Conservation (phyloP, 768 basidiomycete genomes). For the Mycena chlorophos region DNA sequence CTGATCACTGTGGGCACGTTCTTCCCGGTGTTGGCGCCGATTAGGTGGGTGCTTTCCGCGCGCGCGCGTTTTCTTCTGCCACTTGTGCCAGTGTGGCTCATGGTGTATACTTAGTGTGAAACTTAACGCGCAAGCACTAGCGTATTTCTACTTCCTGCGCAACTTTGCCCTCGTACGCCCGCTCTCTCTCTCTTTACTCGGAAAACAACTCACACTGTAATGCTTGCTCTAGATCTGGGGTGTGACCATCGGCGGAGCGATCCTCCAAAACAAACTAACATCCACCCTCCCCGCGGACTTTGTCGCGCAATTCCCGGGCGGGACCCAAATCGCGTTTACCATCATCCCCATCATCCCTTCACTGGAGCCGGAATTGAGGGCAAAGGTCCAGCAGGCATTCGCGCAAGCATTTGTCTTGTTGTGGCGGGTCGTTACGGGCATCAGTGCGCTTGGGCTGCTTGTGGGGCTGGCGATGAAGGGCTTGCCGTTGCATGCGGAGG, state of each 20-base stretch:
- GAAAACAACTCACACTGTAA: neutral
- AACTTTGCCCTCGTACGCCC: slow-evolving; percentile 28
- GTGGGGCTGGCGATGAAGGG: neutral
- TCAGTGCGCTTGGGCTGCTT: neutral
- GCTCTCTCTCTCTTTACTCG: neutral
- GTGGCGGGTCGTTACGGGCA: neutral
- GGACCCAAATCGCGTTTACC: neutral
- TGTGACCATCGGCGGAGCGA: slow-evolving; percentile 9
- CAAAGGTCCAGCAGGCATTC: slow-evolving; percentile 23
- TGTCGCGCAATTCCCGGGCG: neutral
- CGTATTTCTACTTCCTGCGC: slow-evolving; percentile 42
- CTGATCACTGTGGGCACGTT: slow-evolving; percentile 25
- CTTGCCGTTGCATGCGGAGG: neutral
- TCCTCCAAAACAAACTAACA: slow-evolving; percentile 6
- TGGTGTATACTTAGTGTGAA: no score
- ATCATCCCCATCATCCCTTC: neutral
- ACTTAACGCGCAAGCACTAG: slow-evolving; percentile 44
- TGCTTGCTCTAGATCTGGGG: slow-evolving; percentile 1
- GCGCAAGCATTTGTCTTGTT: neutral
- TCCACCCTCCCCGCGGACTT: neutral
- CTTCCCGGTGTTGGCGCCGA: slow-evolving; percentile 51
- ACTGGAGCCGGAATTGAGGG: neutral
- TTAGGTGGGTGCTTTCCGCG: no score
- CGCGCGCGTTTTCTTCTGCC: no score
- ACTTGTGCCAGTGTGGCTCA: no score